Evolutionary conservation across 257 asterid species (phyloP).

Genomic region (Parsonsia alboflavescens): DNA sequence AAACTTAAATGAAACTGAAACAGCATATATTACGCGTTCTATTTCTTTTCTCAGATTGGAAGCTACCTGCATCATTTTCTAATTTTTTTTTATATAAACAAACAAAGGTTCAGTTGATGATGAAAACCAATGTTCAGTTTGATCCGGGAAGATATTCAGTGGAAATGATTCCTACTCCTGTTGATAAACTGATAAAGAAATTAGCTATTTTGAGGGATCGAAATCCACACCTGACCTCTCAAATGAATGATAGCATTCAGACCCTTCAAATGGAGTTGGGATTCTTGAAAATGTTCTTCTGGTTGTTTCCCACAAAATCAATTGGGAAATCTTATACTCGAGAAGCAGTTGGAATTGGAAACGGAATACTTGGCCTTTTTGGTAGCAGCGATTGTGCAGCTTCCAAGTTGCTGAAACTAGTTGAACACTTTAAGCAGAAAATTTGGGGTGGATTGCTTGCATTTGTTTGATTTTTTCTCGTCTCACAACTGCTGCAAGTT

Average conservation of each 20-base stretch:
- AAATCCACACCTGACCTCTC: background rate
- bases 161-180: background rate
- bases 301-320: background rate
- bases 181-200: background rate
- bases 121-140: too few relatives aligned
- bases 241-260: background rate
- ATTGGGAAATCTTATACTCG: background rate
- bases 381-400: background rate
- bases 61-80: too few relatives aligned
- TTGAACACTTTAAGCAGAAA: background rate
- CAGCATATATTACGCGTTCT: too few relatives aligned
- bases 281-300: background rate
- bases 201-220: background rate
- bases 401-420: background rate
- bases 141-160: too few relatives aligned
- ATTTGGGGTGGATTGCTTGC: background rate
- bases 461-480: background rate
- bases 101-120: too few relatives aligned
- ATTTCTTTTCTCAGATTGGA: too few relatives aligned
- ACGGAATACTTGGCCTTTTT: background rate
- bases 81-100: too few relatives aligned
- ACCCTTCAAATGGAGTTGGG: background rate
- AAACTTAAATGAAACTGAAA: too few relatives aligned
- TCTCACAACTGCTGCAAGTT: background rate
- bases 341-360: background rate